A percentile compares a stretch with the other conserved stretches of the same genome.
These are phyloP conservation scores for Mucor mucedo DNA, from an alignment of 371 early-diverging fungal species.

Conservation along the genomic window DNA sequence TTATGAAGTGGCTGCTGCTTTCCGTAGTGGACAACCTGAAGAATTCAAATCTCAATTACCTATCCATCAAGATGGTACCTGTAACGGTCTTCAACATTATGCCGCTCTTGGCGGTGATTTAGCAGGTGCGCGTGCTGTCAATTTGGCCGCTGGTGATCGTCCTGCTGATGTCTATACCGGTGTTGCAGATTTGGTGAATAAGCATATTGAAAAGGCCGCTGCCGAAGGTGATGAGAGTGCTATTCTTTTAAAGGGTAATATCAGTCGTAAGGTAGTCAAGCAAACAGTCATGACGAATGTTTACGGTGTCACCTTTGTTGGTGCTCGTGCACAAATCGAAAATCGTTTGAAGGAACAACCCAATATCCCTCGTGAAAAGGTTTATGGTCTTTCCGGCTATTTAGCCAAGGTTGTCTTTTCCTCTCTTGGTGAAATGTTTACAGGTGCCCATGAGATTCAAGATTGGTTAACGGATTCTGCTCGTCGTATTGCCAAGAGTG, in stretches of 20 bases:
- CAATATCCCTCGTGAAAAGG: conserved; percentile 61
- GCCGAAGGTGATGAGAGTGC: conserved; percentile 64
- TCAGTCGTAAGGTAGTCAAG: conserved; percentile 96
- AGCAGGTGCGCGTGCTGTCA: conserved; percentile 92
- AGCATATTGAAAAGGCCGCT: conserved; percentile 71
- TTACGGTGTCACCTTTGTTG: conserved; percentile 97
- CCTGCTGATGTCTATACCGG: conserved; percentile 96
- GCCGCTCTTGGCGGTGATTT: conserved; percentile 97
- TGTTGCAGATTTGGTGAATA: conserved; percentile 80
- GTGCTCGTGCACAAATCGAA: conserved; percentile 90
- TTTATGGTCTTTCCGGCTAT: conserved; percentile 66
- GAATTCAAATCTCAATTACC: conserved; percentile 79
- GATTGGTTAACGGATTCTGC: conserved; percentile 95
- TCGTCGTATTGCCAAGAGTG: conserved; percentile 79
- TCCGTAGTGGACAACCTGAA: conserved; percentile 76
- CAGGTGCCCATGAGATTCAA: conserved; percentile 89
- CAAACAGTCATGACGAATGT: conserved; percentile 99
- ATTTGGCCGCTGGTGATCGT: conserved; percentile 82
- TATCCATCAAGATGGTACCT: conserved; percentile 98
- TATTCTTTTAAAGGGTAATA: conserved; percentile 61
- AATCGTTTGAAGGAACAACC: conserved; percentile 80
- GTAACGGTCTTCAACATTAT: conserved; percentile 98
- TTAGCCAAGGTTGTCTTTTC: conserved; percentile 85
- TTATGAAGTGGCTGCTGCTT: conserved; percentile 82
- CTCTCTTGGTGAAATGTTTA: conserved; percentile 89